Conservation (phyloP, 1,139 yeast genomes). For the Candida tropicalis region DNA sequence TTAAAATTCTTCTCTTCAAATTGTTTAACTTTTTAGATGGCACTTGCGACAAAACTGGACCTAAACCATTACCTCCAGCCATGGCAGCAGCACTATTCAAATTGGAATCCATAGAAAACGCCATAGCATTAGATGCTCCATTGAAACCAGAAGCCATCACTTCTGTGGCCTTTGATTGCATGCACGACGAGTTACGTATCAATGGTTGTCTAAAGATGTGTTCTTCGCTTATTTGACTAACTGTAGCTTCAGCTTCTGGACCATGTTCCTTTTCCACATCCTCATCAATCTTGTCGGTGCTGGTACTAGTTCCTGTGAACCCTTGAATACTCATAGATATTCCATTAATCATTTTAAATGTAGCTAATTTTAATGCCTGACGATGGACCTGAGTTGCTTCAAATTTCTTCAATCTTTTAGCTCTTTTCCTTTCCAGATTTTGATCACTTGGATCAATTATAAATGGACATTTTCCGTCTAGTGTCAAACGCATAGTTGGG, state of each 20-base stretch:
- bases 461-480: slow-evolving; percentile 76
- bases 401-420: slow-evolving; percentile 42
- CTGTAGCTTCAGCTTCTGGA: background rate
- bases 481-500: slow-evolving; percentile 48
- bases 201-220: slow-evolving; percentile 29
- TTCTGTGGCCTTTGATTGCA: slow-evolving; percentile 47
- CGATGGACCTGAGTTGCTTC: slow-evolving; percentile 46
- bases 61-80: slow-evolving; percentile 65
- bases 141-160: slow-evolving; percentile 77
- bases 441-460: slow-evolving; percentile 50
- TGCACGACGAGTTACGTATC: slow-evolving; percentile 33
- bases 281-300: slow-evolving; percentile 29
- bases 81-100: slow-evolving; percentile 36
- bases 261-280: slow-evolving; percentile 7
- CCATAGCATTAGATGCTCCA: slow-evolving; percentile 55
- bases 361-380: slow-evolving; percentile 37
- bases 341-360: slow-evolving; percentile 36
- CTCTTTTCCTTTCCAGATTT: slow-evolving; percentile 39
- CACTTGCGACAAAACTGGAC: slow-evolving; percentile 67
- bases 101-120: slow-evolving; percentile 47
- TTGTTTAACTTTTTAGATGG: slow-evolving; percentile 67
- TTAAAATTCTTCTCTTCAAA: slow-evolving; percentile 54
- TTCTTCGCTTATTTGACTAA: slow-evolving; percentile 14
- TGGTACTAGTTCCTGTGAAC: slow-evolving; percentile 32
- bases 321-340: slow-evolving; percentile 20